phyloP scores from a whole-genome alignment of 768 basidiomycete genomes.

The Kondoa subrosea region DNA sequence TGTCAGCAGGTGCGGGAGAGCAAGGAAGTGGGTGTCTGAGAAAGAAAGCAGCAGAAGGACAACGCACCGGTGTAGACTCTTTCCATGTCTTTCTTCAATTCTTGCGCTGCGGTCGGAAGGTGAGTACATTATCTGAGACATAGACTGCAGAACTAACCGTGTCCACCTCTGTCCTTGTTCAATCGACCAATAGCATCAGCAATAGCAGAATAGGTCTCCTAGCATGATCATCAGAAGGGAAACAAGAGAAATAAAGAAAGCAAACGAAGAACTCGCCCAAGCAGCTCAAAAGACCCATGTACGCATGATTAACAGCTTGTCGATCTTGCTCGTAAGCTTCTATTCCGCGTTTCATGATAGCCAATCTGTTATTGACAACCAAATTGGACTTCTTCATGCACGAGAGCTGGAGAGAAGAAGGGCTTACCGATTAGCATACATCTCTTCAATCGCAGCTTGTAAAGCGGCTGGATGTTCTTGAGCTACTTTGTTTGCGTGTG shows the following conservation, averaged over 20 bases:
- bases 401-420: neutral
- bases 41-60: no score
- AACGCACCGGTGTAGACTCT: no score
- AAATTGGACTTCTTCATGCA: neutral
- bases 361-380: neutral
- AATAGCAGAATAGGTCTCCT: neutral
- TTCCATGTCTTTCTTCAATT: neutral
- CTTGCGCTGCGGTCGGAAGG: neutral
- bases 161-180: neutral
- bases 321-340: neutral
- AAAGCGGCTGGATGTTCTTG: neutral
- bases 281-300: neutral
- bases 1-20: no score
- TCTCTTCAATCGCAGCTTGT: neutral
- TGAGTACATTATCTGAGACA: neutral
- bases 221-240: neutral
- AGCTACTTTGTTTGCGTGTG: neutral
- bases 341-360: neutral
- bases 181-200: neutral
- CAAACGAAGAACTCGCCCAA: neutral
- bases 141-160: neutral
- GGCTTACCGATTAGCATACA: neutral
- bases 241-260: neutral
- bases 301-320: neutral
- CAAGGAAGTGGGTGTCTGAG: no score